Percentiles rank a stretch among this genome's conserved stretches.
Evolutionary conservation across 2,329 filamentous ascomycete species (phyloP).

Genomic region (Graphilbum ipis-grandicollis): DNA sequence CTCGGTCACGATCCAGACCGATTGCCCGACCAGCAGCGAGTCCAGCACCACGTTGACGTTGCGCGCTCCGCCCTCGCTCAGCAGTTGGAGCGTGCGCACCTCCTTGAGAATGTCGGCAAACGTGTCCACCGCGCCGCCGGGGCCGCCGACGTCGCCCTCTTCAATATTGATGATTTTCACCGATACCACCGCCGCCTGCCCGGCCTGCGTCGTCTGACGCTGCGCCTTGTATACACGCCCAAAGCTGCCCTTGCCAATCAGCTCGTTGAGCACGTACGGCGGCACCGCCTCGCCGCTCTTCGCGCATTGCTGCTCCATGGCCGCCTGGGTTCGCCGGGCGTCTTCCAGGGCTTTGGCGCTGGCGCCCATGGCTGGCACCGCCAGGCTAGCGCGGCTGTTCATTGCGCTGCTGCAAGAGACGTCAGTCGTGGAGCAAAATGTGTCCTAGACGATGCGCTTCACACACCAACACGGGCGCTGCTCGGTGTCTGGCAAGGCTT

Average conservation of each 20-base stretch:
- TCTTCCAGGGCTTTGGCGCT: constrained; percentile 36
- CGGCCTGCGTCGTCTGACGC: not conserved
- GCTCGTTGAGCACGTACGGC: constrained; percentile 42
- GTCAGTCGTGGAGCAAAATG: too few relatives aligned
- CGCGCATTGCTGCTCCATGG: constrained; percentile 38
- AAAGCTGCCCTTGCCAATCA: constrained; percentile 53
- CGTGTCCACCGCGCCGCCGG: constrained; percentile 46
- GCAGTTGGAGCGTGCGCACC: constrained; percentile 49
- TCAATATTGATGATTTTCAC: constrained; percentile 77
- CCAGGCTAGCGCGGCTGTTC: too few relatives aligned
- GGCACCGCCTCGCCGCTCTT: constrained; percentile 38
- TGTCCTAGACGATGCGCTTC: too few relatives aligned
- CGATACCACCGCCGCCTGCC: constrained; percentile 42
- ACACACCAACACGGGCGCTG: too few relatives aligned
- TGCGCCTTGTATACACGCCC: constrained; percentile 45
- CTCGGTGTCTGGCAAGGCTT: too few relatives aligned
- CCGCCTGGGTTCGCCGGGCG: constrained; percentile 44
- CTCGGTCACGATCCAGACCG: constrained; percentile 79
- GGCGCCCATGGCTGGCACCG: too few relatives aligned
- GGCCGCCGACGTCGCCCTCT: constrained; percentile 51
- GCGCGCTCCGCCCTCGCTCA: constrained; percentile 56
- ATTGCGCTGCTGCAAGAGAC: too few relatives aligned
- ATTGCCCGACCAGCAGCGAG: constrained; percentile 57
- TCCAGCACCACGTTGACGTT: constrained; percentile 75
- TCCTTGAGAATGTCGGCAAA: constrained; percentile 55